These are phyloP conservation scores for Sphaerulina populicola DNA, from an alignment of 2,329 filamentous ascomycete species.

Conservation along the genomic window DNA sequence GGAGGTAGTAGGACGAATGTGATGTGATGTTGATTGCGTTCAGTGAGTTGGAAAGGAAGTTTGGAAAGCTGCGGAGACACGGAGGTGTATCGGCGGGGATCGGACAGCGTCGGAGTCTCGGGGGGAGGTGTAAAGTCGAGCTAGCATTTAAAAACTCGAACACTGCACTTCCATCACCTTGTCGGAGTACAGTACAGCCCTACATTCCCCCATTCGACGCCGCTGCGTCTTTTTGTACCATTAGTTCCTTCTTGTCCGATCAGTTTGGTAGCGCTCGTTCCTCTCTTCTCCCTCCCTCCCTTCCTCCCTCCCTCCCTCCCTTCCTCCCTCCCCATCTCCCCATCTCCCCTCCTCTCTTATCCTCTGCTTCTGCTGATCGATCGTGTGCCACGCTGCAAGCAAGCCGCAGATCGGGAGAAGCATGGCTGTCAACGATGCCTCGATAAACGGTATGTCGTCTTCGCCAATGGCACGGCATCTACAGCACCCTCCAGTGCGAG, in stretches of 20 bases:
- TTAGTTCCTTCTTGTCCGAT: conserved; percentile 1
- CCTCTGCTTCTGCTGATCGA: not conserved
- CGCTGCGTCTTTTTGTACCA: conserved; percentile 2
- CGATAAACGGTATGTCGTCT: conserved; percentile 11
- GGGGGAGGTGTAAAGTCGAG: not conserved
- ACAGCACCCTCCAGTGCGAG: not conserved
- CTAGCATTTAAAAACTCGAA: conserved; percentile 1
- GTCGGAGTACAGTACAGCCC: not conserved
- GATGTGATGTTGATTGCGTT: too few species aligned
- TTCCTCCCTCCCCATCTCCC: too few species aligned
- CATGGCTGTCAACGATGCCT: conserved; percentile 16
- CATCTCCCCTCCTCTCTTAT: not conserved
- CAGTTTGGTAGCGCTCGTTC: not conserved
- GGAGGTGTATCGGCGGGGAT: not conserved
- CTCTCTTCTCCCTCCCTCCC: too few species aligned
- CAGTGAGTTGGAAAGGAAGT: not conserved
- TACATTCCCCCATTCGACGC: not conserved
- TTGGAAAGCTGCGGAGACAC: conserved; percentile 1
- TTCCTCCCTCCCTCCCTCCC: too few species aligned
- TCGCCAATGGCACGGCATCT: not conserved
- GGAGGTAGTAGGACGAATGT: too few species aligned
- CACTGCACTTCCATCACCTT: not conserved
- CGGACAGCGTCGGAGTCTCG: not conserved
- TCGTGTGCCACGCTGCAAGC: not conserved
- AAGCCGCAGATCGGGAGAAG: not conserved